Evolutionary conservation across 1,284 basidiomycete genomes (phyloP).

Genomic region (Rhodotorula sp.): DNA sequence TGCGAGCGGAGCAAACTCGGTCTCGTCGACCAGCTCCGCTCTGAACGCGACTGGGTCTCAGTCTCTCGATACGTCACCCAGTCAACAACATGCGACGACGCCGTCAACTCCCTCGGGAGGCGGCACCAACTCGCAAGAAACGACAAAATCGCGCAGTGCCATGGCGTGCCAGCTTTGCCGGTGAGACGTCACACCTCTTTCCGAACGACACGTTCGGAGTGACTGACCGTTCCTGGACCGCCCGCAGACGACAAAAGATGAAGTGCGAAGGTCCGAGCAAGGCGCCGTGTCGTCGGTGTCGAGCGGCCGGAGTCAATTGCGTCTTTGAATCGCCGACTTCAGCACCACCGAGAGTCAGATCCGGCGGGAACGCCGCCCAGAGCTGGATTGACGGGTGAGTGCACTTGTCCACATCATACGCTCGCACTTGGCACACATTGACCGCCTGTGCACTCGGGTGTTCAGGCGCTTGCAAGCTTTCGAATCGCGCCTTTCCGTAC

Average conservation of each 20-base stretch:
- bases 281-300: conserved; percentile 29
- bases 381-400: conserved; percentile 32
- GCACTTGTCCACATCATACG: too few relatives aligned
- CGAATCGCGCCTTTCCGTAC: conserved; percentile 23
- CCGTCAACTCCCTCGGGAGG: not conserved
- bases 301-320: conserved; percentile 25
- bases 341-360: conserved; percentile 8
- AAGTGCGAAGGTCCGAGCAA: conserved; percentile 37
- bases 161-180: conserved; percentile 33
- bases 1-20: too few relatives aligned
- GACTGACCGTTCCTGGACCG: not conserved
- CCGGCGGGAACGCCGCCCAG: conserved; percentile 6
- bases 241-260: conserved; percentile 16
- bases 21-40: too few relatives aligned
- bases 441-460: not conserved
- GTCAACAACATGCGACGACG: not conserved
- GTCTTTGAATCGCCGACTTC: conserved; percentile 33
- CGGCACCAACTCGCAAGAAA: not conserved
- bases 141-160: conserved; percentile 28
- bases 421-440: not conserved
- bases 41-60: too few relatives aligned
- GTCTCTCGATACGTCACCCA: too few relatives aligned
- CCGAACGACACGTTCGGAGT: not conserved
- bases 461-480: conserved; percentile 20
- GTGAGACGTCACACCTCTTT: not conserved